phyloP scores from a whole-genome alignment of 225 moss, liverwort and hornwort genomes.

The Pseudoscleropodium purum region DNA sequence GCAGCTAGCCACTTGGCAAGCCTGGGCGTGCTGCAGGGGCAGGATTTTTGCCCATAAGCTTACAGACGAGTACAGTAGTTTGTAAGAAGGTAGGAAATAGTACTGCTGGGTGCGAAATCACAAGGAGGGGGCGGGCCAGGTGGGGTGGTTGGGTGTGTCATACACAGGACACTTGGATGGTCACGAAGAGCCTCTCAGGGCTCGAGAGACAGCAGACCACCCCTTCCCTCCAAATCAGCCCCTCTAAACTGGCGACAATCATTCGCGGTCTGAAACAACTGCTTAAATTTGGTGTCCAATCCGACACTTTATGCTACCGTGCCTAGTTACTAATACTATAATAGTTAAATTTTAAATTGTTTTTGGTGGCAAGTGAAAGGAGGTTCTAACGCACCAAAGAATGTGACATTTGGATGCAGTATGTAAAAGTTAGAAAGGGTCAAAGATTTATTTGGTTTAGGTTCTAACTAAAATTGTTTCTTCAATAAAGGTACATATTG shows the following conservation, averaged over 20 bases:
- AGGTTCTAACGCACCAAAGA: not conserved
- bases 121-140: not conserved
- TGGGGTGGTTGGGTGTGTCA: not conserved
- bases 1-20: not conserved
- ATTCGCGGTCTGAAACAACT: not conserved
- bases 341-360: not conserved
- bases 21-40: no score
- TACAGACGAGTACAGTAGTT: not conserved
- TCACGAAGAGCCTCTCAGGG: not conserved
- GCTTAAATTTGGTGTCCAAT: not conserved
- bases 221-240: not conserved
- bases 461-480: not conserved
- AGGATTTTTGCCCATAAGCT: not conserved
- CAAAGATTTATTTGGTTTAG: not conserved
- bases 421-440: not conserved
- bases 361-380: not conserved
- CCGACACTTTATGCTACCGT: no score
- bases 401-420: rapidly evolving
- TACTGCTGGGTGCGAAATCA: not conserved
- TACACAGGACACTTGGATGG: not conserved
- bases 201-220: not conserved
- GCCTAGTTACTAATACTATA: not conserved
- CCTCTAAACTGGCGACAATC: not conserved
- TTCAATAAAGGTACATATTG: rapidly evolving
- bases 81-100: not conserved